Conservation (phyloP, 257 asterid species). For the Solanum pimpinellifolium region DNA sequence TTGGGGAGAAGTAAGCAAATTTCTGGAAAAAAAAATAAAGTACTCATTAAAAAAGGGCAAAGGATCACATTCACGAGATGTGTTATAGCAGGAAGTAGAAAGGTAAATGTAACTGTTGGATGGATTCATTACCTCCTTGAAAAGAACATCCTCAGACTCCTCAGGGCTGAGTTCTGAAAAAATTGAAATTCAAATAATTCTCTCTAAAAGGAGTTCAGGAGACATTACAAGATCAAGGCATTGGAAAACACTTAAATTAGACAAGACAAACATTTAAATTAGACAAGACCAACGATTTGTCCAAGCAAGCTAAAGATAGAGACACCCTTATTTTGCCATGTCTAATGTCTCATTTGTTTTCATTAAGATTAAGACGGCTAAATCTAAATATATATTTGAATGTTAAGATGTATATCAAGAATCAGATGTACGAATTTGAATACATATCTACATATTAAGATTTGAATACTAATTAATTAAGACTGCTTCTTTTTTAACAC, state of each 20-base stretch:
- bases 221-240: neutral
- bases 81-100: neutral
- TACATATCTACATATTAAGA: neutral
- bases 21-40: neutral
- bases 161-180: slow-evolving; percentile 82
- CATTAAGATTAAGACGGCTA: neutral
- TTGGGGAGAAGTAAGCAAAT: neutral
- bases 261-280: neutral
- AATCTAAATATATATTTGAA: neutral
- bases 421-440: neutral
- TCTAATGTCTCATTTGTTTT: neutral
- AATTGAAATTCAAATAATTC: neutral
- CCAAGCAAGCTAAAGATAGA: neutral
- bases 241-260: neutral
- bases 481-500: neutral
- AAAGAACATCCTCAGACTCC: slow-evolving; percentile 95
- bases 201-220: neutral
- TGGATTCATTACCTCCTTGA: slow-evolving; percentile 62
- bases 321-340: neutral
- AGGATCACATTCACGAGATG: neutral
- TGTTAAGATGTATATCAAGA: neutral
- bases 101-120: neutral
- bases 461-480: neutral
- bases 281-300: neutral
- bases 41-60: neutral